Evolutionary conservation across 2,329 filamentous ascomycete genomes (phyloP).

Genomic region (Leptosphaerulina australis): DNA sequence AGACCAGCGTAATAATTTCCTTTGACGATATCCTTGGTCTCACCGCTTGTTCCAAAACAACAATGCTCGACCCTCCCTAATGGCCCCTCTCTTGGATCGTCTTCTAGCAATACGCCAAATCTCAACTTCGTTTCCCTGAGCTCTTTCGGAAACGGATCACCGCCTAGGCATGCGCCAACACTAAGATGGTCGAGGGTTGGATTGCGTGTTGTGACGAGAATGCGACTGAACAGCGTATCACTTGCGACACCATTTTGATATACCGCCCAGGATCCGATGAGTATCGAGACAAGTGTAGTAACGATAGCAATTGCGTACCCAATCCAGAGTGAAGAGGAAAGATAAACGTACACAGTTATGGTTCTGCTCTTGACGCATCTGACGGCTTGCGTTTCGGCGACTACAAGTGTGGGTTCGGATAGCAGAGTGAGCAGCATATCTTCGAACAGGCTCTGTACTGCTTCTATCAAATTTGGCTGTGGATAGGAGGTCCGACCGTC

Average conservation of each 20-base stretch:
- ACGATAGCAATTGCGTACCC: constrained; percentile 45
- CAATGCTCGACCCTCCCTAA: constrained; percentile 47
- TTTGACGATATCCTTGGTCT: constrained; percentile 49
- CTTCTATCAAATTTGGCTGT: constrained; percentile 32
- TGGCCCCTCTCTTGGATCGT: constrained; percentile 40
- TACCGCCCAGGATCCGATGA: constrained; percentile 44
- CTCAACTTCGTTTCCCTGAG: constrained; percentile 46
- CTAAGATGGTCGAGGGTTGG: constrained; percentile 47
- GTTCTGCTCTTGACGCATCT: constrained; percentile 37
- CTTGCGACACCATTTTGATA: constrained; percentile 45
- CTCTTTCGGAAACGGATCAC: constrained; percentile 50
- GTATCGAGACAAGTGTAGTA: constrained; percentile 35
- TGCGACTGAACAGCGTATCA: constrained; percentile 46
- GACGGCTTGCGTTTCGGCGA: constrained; percentile 30
- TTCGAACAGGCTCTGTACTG: constrained; percentile 43
- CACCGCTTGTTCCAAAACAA: constrained; percentile 46
- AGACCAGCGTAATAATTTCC: constrained; percentile 47
- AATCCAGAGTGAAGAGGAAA: constrained; percentile 42
- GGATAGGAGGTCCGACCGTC: constrained; percentile 39
- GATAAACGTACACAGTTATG: constrained; percentile 42
- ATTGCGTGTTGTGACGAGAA: constrained; percentile 48
- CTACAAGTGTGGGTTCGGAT: constrained; percentile 40
- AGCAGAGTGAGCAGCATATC: constrained; percentile 48
- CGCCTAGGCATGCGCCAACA: constrained; percentile 50
- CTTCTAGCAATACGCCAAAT: constrained; percentile 50